These are phyloP conservation scores for Daldinia bambusicola DNA, from an alignment of 495 filamentous ascomycete genomes.

Conservation along the genomic window DNA sequence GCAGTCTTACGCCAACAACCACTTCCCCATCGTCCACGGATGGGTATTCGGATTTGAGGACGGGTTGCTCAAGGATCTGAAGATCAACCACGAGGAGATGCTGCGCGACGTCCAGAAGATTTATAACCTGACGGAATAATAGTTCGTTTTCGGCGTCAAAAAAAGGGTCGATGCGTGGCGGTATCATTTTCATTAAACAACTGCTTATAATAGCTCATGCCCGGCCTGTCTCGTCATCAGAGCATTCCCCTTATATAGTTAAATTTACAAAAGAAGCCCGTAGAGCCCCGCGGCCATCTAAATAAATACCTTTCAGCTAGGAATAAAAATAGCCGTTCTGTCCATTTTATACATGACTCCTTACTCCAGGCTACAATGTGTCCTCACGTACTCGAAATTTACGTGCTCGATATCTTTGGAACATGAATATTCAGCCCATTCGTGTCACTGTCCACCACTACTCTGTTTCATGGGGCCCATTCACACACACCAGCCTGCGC, in stretches of 20 bases:
- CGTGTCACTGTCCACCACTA: too few species aligned
- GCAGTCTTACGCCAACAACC: constrained; percentile 61
- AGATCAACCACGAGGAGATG: constrained; percentile 58
- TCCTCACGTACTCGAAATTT: not conserved
- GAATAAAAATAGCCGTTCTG: not conserved
- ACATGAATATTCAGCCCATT: not conserved
- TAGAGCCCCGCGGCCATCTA: constrained; percentile 7
- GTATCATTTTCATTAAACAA: not conserved
- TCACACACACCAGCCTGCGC: not conserved
- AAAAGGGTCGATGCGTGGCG: not conserved
- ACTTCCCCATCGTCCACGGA: constrained; percentile 65
- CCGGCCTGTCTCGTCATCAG: not conserved
- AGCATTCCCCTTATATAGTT: constrained; percentile 8
- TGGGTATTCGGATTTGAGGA: constrained; percentile 67
- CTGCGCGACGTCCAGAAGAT: constrained; percentile 65
- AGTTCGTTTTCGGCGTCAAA: constrained; percentile 19
- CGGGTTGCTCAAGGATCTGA: constrained; percentile 64
- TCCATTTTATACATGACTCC: not conserved
- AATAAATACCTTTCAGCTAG: not conserved
- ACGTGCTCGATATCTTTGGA: not conserved
- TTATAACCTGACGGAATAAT: constrained; percentile 58
- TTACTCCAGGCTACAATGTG: not conserved
- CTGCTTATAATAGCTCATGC: not conserved
- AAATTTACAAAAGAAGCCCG: constrained; percentile 9
- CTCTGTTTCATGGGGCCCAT: not conserved